A percentile compares a stretch with the other conserved stretches of the same genome.
These are phyloP conservation scores for Berkeleyomyces basicola DNA, from an alignment of 2,329 filamentous ascomycete species.

Conservation along the genomic window DNA sequence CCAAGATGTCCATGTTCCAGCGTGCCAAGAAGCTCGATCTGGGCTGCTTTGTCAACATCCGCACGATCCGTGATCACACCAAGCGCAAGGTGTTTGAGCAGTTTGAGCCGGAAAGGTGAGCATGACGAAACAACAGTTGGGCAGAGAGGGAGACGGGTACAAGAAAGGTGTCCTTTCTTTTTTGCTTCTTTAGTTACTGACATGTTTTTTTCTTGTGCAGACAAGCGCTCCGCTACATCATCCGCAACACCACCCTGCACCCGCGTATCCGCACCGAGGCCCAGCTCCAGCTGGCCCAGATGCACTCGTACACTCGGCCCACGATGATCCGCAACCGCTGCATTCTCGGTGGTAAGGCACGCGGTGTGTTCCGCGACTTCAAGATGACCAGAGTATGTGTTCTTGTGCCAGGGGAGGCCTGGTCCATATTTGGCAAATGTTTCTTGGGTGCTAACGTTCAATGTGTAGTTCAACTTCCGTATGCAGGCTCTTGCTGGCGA, in stretches of 20 bases:
- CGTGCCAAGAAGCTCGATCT: conserved; percentile 80
- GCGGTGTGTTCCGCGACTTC: conserved; percentile 86
- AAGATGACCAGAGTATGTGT: conserved; percentile 70
- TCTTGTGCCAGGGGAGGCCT: too few relatives aligned
- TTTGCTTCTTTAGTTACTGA: neutral
- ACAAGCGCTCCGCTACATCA: conserved; percentile 84
- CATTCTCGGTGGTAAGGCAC: conserved; percentile 74
- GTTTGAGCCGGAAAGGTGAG: conserved; percentile 70
- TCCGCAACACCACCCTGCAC: conserved; percentile 79
- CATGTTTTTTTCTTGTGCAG: conserved; percentile 27
- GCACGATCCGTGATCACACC: conserved; percentile 81
- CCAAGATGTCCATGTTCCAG: conserved; percentile 60
- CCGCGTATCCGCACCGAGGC: conserved; percentile 73
- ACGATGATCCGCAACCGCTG: conserved; percentile 93
- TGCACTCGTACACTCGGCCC: conserved; percentile 88
- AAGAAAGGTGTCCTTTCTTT: neutral
- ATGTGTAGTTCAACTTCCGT: conserved; percentile 70
- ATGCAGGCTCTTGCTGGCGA: conserved; percentile 73
- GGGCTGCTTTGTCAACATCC: conserved; percentile 72
- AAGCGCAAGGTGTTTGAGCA: conserved; percentile 88
- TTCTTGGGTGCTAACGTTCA: neutral
- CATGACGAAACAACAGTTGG: too few relatives aligned
- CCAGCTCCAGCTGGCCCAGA: conserved; percentile 80
- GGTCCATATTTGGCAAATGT: too few relatives aligned
- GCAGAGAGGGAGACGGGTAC: neutral